phyloP scores from a whole-genome alignment of 805 yeast species.

The Blastobotrys robertii region DNA sequence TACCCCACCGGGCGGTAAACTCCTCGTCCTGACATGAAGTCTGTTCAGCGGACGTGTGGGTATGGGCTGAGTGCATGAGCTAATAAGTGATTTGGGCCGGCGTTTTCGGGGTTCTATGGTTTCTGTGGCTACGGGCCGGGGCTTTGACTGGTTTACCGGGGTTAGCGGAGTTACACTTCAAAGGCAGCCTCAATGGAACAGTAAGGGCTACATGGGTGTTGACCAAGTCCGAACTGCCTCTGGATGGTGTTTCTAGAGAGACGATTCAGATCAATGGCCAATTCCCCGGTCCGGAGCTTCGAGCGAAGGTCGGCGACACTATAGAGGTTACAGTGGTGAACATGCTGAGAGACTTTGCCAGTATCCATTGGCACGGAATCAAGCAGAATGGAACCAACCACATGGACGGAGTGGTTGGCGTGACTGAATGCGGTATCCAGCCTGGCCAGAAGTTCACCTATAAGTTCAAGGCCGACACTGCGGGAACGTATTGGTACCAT shows the following conservation, averaged over 20 bases:
- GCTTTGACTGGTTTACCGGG: too few species aligned
- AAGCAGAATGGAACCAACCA: slow-evolving; percentile 36
- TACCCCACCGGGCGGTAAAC: too few species aligned
- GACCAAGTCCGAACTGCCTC: not conserved
- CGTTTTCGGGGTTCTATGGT: too few species aligned
- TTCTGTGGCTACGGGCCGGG: too few species aligned
- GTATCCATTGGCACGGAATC: slow-evolving; percentile 47
- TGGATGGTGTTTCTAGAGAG: slow-evolving; percentile 20
- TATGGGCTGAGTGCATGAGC: too few species aligned
- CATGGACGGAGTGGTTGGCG: slow-evolving; percentile 43
- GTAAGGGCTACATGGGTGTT: too few species aligned
- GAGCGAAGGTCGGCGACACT: slow-evolving; percentile 29
- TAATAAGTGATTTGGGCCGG: too few species aligned
- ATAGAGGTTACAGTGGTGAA: slow-evolving; percentile 31
- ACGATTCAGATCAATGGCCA: slow-evolving; percentile 32
- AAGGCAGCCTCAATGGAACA: too few species aligned
- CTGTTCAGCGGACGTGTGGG: too few species aligned
- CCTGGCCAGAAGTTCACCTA: slow-evolving; percentile 35
- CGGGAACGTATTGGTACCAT: slow-evolving; percentile 50
- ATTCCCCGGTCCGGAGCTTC: slow-evolving; percentile 41
- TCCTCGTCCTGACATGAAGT: too few species aligned
- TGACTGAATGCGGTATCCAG: slow-evolving; percentile 42
- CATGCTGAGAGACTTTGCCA: slow-evolving; percentile 31
- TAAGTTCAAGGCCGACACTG: slow-evolving; percentile 30
- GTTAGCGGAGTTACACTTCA: too few species aligned